These are phyloP conservation scores for Termitomyces sp. DNA, from an alignment of 768 basidiomycete genomes.

Conservation along the genomic window DNA sequence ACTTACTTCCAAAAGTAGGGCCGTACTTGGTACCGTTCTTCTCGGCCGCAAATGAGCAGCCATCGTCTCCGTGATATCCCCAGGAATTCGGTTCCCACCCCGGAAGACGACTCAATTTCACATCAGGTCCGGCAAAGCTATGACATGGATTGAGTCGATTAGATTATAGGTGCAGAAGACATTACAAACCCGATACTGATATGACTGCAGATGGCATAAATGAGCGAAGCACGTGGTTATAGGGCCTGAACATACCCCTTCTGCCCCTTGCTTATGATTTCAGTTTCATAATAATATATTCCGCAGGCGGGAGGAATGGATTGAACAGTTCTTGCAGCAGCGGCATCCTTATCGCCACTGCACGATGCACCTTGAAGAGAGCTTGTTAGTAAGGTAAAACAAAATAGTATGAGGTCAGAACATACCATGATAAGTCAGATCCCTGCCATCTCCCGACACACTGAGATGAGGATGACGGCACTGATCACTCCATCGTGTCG, in stretches of 20 bases:
- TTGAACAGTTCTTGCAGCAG: slow-evolving; percentile 70
- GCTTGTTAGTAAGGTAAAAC: not conserved
- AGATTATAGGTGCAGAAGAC: not conserved
- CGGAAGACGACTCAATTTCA: slow-evolving; percentile 69
- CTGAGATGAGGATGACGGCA: slow-evolving; percentile 52
- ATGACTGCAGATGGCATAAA: slow-evolving; percentile 39
- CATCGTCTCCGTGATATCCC: slow-evolving; percentile 93
- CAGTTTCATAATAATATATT: slow-evolving; percentile 92
- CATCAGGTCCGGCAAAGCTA: slow-evolving; percentile 64
- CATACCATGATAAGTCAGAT: slow-evolving; percentile 65
- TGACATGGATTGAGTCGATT: slow-evolving; percentile 1
- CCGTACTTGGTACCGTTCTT: slow-evolving; percentile 71
- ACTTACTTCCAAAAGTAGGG: slow-evolving; percentile 75
- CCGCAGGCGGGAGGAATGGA: slow-evolving; percentile 84
- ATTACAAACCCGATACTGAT: slow-evolving; percentile 72
- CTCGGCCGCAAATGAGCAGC: slow-evolving; percentile 69
- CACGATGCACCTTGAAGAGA: slow-evolving; percentile 37
- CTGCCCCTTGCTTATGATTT: slow-evolving; percentile 72
- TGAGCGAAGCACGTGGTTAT: slow-evolving; percentile 6
- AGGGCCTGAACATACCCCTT: slow-evolving; percentile 55
- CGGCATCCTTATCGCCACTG: slow-evolving; percentile 75
- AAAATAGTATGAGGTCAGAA: not conserved
- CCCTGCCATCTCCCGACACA: slow-evolving; percentile 66
- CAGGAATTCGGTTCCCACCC: slow-evolving; percentile 85
- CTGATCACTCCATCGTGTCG: slow-evolving; percentile 76